Percentiles rank a stretch among this genome's conserved stretches.
phyloP scores from a whole-genome alignment of 495 filamentous ascomycete genomes.

The Talaromyces borbonicus region DNA sequence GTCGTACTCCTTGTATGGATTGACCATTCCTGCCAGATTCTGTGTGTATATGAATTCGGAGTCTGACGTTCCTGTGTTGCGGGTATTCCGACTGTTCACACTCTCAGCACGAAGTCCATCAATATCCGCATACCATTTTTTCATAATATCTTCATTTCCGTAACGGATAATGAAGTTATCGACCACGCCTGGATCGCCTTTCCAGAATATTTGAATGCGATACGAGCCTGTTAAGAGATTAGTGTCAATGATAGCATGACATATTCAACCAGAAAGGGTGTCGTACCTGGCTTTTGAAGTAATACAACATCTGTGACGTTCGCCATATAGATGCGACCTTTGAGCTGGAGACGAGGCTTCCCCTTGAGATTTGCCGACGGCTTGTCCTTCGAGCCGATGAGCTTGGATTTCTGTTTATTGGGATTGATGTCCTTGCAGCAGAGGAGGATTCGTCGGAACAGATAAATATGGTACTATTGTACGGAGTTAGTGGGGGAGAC shows the following conservation, averaged over 20 bases:
- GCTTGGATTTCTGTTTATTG: constrained; percentile 70
- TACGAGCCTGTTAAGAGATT: constrained; percentile 56
- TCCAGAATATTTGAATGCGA: constrained; percentile 97
- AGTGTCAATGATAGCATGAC: constrained; percentile 2
- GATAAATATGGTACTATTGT: constrained; percentile 86
- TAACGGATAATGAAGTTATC: constrained; percentile 96
- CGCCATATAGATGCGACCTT: constrained; percentile 97
- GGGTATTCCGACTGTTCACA: constrained; percentile 36
- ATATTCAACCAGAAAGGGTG: constrained; percentile 2
- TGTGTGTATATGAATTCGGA: constrained; percentile 77
- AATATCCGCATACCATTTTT: constrained; percentile 68
- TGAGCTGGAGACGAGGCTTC: constrained; percentile 78
- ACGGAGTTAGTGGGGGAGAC: neutral
- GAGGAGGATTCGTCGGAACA: constrained; percentile 90
- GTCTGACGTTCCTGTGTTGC: constrained; percentile 48
- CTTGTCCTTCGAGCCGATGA: constrained; percentile 55
- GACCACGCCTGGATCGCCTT: constrained; percentile 87
- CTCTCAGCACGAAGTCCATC: constrained; percentile 38
- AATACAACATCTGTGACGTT: constrained; percentile 93
- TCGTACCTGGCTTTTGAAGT: constrained; percentile 69
- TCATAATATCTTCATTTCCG: constrained; percentile 80
- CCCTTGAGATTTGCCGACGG: constrained; percentile 60
- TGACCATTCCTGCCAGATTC: constrained; percentile 53
- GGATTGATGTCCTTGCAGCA: constrained; percentile 94
- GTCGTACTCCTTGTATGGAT: constrained; percentile 76